A percentile compares a stretch with the other conserved stretches of the same genome.
Conservation (phyloP, 352 stramenopile genomes). For the Phytophthora pistaciae region DNA sequence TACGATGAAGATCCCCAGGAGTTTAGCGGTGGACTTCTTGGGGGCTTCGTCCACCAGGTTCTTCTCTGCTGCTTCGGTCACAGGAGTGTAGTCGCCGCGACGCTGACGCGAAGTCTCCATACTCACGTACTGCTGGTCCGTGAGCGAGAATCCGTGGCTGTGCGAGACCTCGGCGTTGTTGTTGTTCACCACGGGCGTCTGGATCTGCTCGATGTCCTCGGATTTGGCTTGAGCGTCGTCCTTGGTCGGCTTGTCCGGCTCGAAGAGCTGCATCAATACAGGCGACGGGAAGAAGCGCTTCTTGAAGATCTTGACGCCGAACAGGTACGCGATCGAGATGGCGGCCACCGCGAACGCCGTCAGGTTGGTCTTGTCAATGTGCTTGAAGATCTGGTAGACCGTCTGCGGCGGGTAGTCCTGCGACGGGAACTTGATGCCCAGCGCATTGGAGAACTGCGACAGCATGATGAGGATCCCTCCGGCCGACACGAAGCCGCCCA, state of each 20-base stretch:
- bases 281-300: slow-evolving; percentile 48
- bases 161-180: slow-evolving; percentile 16
- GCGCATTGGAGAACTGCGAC: slow-evolving; percentile 86
- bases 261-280: slow-evolving; percentile 44
- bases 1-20: slow-evolving; percentile 41
- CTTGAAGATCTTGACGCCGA: slow-evolving; percentile 51
- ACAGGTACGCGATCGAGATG: slow-evolving; percentile 63
- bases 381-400: slow-evolving; percentile 66
- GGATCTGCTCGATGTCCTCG: slow-evolving; percentile 2
- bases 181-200: slow-evolving; percentile 2
- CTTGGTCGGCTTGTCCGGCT: slow-evolving; percentile 28
- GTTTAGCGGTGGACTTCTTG: slow-evolving; percentile 13
- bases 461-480: slow-evolving; percentile 91
- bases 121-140: slow-evolving; percentile 57
- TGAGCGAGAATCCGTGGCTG: slow-evolving; percentile 52
- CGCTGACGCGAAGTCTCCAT: slow-evolving; percentile 37
- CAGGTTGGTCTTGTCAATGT: slow-evolving; percentile 74
- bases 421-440: slow-evolving; percentile 75
- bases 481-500: slow-evolving; percentile 92
- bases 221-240: slow-evolving; percentile 2
- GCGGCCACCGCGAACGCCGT: slow-evolving; percentile 76
- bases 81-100: slow-evolving; percentile 9
- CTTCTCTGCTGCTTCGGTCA: slow-evolving; percentile 21
- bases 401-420: slow-evolving; percentile 64
- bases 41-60: not conserved